Evolutionary conservation across 371 early-diverging fungal genomes (phyloP).

Genomic region (Vairimorpha ceranae): DNA sequence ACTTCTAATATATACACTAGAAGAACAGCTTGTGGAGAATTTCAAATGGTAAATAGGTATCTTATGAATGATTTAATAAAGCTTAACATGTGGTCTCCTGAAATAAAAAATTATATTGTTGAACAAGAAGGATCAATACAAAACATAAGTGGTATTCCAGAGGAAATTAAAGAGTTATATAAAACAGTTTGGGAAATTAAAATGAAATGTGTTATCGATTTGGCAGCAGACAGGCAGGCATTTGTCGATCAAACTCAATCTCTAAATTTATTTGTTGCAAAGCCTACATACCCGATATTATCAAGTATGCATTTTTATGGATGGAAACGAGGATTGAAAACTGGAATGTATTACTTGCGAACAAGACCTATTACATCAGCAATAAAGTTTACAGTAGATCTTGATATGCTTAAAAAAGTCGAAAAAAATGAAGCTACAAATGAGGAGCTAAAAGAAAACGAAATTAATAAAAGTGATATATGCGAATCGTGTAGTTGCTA

Average conservation of each 20-base stretch:
- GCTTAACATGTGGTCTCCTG: constrained; percentile 82
- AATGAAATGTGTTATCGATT: constrained; percentile 70
- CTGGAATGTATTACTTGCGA: constrained; percentile 98
- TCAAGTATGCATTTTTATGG: constrained; percentile 98
- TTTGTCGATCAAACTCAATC: constrained; percentile 96
- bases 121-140: constrained; percentile 85
- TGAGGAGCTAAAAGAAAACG: constrained; percentile 89
- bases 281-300: constrained; percentile 77
- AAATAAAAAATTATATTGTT: constrained; percentile 88
- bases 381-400: constrained; percentile 75
- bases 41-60: constrained; percentile 95
- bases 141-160: constrained; percentile 72
- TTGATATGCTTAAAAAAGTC: constrained; percentile 42
- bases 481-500: background rate
- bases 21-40: constrained; percentile 93
- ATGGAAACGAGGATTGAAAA: constrained; percentile 94
- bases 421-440: no score
- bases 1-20: constrained; percentile 93
- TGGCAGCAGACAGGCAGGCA: constrained; percentile 81
- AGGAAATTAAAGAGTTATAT: constrained; percentile 80
- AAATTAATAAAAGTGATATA: background rate
- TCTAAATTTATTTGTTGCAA: constrained; percentile 86
- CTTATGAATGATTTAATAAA: constrained; percentile 84
- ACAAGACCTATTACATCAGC: constrained; percentile 93
- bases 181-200: constrained; percentile 96